Base-by-base conservation (phyloP, 2,329 filamentous ascomycete genomes). In the Colletotrichum sp. region DNA sequence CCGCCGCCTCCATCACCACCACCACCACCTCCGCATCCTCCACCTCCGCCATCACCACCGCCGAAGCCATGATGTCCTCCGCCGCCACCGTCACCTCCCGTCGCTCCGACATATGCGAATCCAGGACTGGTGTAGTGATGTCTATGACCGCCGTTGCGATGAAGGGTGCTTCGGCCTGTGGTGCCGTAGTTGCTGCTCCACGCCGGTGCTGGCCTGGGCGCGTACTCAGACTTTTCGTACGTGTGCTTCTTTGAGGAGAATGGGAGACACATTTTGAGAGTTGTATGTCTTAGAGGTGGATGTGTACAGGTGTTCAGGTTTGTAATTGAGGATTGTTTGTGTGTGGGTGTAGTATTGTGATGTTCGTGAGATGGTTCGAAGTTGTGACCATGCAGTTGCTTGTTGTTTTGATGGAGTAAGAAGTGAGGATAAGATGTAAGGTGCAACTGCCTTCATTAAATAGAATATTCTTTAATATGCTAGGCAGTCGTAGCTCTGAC, bases 181-280 rank as follows among this genome's bases (percentile, higher is more conserved):
- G 67, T 62, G 34, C 67, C 55, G 32, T 69, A 62, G 7, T 21
- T 34, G 64, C 44, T 44, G 21, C 28, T 32, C 26, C 28, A 8
- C 6, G 18, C 16, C 63, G 63, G 32, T 26, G 36, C 73, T 16
- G 63, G 73, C 24, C 57, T 30, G 16, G 73, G 69, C 12, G 18
- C 64, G 24, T 49, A 26, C 12, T 59, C 28, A 0, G 49, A 30
- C 21, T 24, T 24, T 30, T 32, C 12, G 18, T 62, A 39, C 0
- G 62, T 59, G 24, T 64, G 64, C 12, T 59, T 67, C 12, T 75
- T 75, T 6, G 55, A 59, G 15, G 52, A 36, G 2, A 72, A 72
- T 16, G 73, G 69, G 8, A 72, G 15, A 55, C 73, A 68, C 69
- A 75, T 72, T 3, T 26, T 68, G n/a, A 13, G 13, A 0, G 21